phyloP scores from a whole-genome alignment of 1,284 basidiomycete genomes.

The Fomes fomentarius region DNA sequence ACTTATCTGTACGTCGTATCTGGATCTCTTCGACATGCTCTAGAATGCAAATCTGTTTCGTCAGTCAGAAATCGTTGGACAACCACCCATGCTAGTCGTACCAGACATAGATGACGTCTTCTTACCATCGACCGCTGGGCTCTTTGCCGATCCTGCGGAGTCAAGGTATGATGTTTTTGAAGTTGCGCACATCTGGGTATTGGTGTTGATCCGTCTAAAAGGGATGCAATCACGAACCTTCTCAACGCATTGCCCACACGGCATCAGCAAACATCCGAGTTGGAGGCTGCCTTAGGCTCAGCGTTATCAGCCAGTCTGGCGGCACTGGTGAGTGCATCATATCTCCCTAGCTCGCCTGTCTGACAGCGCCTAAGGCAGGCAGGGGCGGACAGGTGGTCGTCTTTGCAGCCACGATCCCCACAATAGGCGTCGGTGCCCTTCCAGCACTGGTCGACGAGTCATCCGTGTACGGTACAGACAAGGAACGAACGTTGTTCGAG shows the following conservation, averaged over 20 bases:
- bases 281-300: slow-evolving; percentile 78
- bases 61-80: slow-evolving; percentile 55
- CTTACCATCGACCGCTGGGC: slow-evolving; percentile 74
- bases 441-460: slow-evolving; percentile 62
- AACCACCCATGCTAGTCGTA: slow-evolving; percentile 82
- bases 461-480: slow-evolving; percentile 85
- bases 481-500: slow-evolving; percentile 82
- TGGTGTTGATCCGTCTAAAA: no score
- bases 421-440: slow-evolving; percentile 77
- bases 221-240: slow-evolving; percentile 62
- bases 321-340: slow-evolving; percentile 58
- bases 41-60: slow-evolving; percentile 2
- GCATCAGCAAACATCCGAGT: slow-evolving; percentile 54
- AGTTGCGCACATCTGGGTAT: slow-evolving; percentile 7
- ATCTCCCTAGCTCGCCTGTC: slow-evolving; percentile 4
- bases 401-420: slow-evolving; percentile 84
- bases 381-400: slow-evolving; percentile 87
- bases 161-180: slow-evolving; percentile 54
- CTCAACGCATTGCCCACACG: slow-evolving; percentile 72
- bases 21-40: background rate
- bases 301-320: slow-evolving; percentile 77
- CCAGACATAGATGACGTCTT: slow-evolving; percentile 93
- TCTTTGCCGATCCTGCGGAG: slow-evolving; percentile 81
- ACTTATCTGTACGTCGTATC: slow-evolving; percentile 72
- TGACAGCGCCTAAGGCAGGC: slow-evolving; percentile 53